Percentiles rank a stretch among this genome's conserved stretches.
phyloP scores from a whole-genome alignment of 1,139 yeast genomes.

The Candida gigantensis region DNA sequence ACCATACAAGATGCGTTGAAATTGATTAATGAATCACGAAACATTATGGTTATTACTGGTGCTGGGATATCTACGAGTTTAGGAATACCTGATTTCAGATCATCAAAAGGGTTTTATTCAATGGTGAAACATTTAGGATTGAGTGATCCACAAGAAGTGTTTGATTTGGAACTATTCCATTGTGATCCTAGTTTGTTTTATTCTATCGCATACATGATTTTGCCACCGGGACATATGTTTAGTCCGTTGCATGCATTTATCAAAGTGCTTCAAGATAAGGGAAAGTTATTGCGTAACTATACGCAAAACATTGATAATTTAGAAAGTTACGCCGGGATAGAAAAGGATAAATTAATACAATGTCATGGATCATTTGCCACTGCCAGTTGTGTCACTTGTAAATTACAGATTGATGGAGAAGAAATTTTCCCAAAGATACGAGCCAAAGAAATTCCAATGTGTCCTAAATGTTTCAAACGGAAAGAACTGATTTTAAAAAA shows the following conservation, averaged over 20 bases:
- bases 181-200: constrained; percentile 84
- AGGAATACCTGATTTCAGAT: constrained; percentile 95
- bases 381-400: constrained; percentile 86
- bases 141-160: constrained; percentile 92
- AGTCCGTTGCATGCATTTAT: constrained; percentile 90
- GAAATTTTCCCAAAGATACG: constrained; percentile 63
- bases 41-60: constrained; percentile 82
- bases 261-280: constrained; percentile 69
- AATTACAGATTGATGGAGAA: constrained; percentile 66
- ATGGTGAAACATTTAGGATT: constrained; percentile 70
- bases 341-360: constrained; percentile 72
- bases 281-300: constrained; percentile 80
- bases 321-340: constrained; percentile 81
- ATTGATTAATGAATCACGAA: constrained; percentile 54
- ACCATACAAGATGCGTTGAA: constrained; percentile 63
- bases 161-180: constrained; percentile 71
- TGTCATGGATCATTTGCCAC: constrained; percentile 96
- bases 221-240: constrained; percentile 73
- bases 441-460: constrained; percentile 62
- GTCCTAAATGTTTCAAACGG: constrained; percentile 63
- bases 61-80: constrained; percentile 94
- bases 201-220: constrained; percentile 81
- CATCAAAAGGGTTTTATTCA: constrained; percentile 83
- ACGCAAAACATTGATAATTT: constrained; percentile 95
- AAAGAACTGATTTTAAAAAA: constrained; percentile 35